Base-by-base conservation (phyloP, 768 basidiomycete species). In the Trametes cinnabarina region DNA sequence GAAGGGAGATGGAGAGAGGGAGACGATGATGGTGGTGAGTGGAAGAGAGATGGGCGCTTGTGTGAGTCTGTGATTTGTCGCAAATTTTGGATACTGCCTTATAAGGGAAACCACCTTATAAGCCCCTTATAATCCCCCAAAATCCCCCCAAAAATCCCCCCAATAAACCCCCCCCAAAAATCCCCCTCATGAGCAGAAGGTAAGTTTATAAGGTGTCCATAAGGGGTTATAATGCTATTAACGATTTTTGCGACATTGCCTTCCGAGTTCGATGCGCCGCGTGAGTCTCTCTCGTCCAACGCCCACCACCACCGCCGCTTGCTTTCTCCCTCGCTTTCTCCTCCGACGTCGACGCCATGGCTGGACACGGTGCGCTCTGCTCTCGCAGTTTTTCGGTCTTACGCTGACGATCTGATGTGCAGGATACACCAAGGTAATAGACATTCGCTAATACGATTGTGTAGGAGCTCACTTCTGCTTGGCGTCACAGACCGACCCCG, bases 361-460 rank as follows among this genome's bases (percentile, higher is more conserved):
- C 80, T 67, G 90, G 81, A 66, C 84, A 89, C 74, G 84, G 89
- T 79, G 67, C 63, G 78, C 14, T 25, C 47, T 25, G 37, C 44
- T 17, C 12, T 39, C 8, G 28, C 26, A 39, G 7, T 49, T 22
- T 5, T 25, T 40, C 28, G 6, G 8, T 14, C 51, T 62, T 34
- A 61, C 40, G 11, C 14, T 19, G 9, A 14, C 2, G 28, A 11
- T 5, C 12, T 23, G 9, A 59, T 48, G 41, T 34, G n/a, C 57
- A 87, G 86, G 82, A 65, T 77, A 79, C 62, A 72, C 87, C 44
- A 88, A 83, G 76, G 86, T 86, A 69, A n/a, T 51, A 14, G 2
- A 22, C 1, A 30, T 44, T 4, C 7, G 51, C 39, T 34, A 40
- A 3, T 35, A 7, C 32, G 56, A 22, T 52, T 55, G 14, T 7